Evolutionary conservation across 371 early-diverging fungal genomes (phyloP).

Genomic region (Mucor piriformis): DNA sequence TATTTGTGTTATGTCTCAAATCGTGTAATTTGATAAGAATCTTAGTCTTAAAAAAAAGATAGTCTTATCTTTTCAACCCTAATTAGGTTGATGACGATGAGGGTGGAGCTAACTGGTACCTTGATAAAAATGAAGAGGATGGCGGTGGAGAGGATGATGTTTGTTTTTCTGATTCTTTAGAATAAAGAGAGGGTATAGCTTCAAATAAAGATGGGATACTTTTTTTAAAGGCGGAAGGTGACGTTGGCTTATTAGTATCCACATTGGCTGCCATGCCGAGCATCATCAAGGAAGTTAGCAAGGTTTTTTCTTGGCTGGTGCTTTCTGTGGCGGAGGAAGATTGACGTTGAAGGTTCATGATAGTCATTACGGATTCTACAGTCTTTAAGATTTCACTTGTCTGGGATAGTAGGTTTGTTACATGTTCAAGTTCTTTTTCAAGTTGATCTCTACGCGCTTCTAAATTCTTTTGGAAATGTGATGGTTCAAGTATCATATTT

Average conservation of each 20-base stretch:
- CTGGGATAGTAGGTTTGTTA: slow-evolving; percentile 35
- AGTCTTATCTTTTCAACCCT: not conserved
- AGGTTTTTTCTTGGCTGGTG: slow-evolving; percentile 2
- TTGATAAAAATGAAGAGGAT: slow-evolving; percentile 3
- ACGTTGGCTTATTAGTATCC: not conserved
- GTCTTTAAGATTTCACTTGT: slow-evolving; percentile 38
- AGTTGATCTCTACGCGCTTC: slow-evolving; percentile 34
- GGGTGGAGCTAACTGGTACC: slow-evolving; percentile 1
- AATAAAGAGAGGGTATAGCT: slow-evolving; percentile 20
- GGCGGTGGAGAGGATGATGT: not conserved
- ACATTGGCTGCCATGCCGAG: slow-evolving; percentile 15
- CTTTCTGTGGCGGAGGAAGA: not conserved
- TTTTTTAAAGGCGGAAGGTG: not conserved
- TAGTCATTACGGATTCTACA: slow-evolving; percentile 34
- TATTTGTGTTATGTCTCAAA: not conserved
- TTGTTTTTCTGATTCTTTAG: not conserved
- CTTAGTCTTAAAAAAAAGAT: not conserved
- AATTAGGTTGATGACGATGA: not conserved
- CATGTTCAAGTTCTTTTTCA: slow-evolving; percentile 37
- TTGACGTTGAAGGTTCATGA: slow-evolving; percentile 14
- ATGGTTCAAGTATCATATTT: slow-evolving; percentile 30
- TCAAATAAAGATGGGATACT: slow-evolving; percentile 23
- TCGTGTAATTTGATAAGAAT: slow-evolving; percentile 2
- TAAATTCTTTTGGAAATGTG: slow-evolving; percentile 25
- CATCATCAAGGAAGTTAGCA: slow-evolving; percentile 21